Evolutionary conservation across 2,329 filamentous ascomycete genomes (phyloP).

Genomic region (Exophiala lecanii-corni): DNA sequence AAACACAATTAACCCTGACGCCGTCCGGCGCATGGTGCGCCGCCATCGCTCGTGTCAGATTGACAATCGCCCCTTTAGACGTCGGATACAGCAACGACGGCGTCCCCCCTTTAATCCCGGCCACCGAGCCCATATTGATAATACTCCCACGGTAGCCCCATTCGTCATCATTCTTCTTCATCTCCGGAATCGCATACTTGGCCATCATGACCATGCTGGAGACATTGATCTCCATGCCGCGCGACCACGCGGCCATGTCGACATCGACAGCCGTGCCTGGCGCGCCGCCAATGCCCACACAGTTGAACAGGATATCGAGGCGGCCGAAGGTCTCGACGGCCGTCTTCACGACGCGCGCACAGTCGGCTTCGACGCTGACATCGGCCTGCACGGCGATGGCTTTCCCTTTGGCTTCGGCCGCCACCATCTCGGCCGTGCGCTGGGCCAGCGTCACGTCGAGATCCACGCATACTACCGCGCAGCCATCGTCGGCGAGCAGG

Average conservation of each 20-base stretch:
- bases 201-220: slow-evolving; percentile 62
- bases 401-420: slow-evolving; percentile 35
- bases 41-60: slow-evolving; percentile 55
- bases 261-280: slow-evolving; percentile 57
- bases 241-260: slow-evolving; percentile 55
- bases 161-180: slow-evolving; percentile 50
- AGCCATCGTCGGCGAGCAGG: slow-evolving; percentile 56
- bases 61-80: slow-evolving; percentile 51
- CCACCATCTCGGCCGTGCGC: slow-evolving; percentile 52
- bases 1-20: slow-evolving; percentile 54
- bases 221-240: slow-evolving; percentile 58
- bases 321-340: slow-evolving; percentile 50
- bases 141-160: slow-evolving; percentile 45
- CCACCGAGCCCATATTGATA: slow-evolving; percentile 61
- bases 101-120: slow-evolving; percentile 53
- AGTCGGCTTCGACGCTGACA: slow-evolving; percentile 53
- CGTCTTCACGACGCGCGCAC: slow-evolving; percentile 37
- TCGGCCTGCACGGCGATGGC: slow-evolving; percentile 48
- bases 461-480: slow-evolving; percentile 57
- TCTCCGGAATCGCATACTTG: slow-evolving; percentile 57
- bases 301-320: slow-evolving; percentile 61
- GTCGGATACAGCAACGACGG: slow-evolving; percentile 52
- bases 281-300: slow-evolving; percentile 59
- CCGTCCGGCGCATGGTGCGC: slow-evolving; percentile 48
- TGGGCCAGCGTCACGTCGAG: slow-evolving; percentile 46